phyloP scores from a whole-genome alignment of 176 grass and related monocot genomes.

The barley (Hordeum vulgare) region DNA sequence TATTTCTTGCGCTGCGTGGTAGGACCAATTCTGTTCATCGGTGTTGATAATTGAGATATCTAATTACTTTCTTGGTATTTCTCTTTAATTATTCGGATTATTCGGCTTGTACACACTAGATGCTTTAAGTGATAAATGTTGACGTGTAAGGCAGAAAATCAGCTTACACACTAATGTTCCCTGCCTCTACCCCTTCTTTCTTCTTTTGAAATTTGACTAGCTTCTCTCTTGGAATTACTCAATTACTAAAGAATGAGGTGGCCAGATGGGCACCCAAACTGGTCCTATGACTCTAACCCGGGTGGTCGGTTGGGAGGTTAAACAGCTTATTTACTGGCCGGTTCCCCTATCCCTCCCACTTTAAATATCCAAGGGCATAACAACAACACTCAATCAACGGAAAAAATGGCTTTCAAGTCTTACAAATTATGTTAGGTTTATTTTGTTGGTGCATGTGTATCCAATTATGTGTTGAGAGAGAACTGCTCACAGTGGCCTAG shows the following conservation, averaged over 20 bases:
- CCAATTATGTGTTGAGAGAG: constrained; percentile 8
- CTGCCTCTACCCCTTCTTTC: neutral
- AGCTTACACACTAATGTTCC: neutral
- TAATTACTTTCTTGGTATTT: neutral
- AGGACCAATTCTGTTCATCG: neutral
- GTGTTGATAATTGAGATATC: constrained; percentile 13
- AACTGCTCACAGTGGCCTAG: neutral
- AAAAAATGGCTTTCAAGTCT: neutral
- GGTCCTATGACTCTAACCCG: neutral
- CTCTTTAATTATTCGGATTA: neutral
- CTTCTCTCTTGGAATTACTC: neutral
- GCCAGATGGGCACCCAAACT: neutral
- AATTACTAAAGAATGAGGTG: neutral
- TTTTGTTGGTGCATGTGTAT: neutral
- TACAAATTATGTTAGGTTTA: neutral
- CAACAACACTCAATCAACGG: neutral
- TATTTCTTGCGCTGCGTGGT: constrained; percentile 90
- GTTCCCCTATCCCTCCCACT: neutral
- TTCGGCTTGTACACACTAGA: neutral
- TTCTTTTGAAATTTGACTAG: neutral
- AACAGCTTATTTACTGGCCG: neutral
- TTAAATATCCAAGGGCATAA: neutral
- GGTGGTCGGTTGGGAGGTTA: neutral
- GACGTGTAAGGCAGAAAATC: neutral
- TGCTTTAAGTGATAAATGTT: constrained; percentile 1